Evolutionary conservation across 768 basidiomycete species (phyloP), one percentile per base, ranked within the genome.

Genomic region (Phaffia tasmanica): DNA sequence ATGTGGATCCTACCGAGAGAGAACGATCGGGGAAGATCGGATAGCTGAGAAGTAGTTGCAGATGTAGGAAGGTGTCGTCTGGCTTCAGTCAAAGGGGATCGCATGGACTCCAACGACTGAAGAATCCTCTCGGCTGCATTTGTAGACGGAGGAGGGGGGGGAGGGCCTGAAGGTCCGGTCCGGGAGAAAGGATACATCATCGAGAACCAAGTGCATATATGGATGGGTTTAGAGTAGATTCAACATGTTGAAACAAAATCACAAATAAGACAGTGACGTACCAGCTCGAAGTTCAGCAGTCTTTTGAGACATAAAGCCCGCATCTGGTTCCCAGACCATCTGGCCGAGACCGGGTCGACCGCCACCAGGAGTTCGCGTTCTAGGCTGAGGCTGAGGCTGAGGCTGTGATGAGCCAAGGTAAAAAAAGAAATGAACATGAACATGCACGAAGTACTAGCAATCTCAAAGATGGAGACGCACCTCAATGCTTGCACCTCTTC

Each of bases 291-390:
- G 53, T 23, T 63, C 62, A 46, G 55, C 30, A 3, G 53, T 63
- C n/a, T 23, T 63, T 42, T 54, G 53, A 27, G 53, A 63, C 15
- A 55, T 7, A 54, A 53, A 63, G 16, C 62, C 61, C 18, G 49
- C 48, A 19, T 62, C 61, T 50, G 61, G 61, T 51, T 62, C 49
- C 61, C 61, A 62, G 3, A 62, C 61, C 61, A 62, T 62, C 61
- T 62, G 61, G 35, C 35, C 35, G 35, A 42, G 35, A 11, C 35
- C 35, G 11, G 35, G 11, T 42, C 35, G 35, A 42, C 35, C 35
- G 18, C 61, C 61, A 25, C 61, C 25, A 29, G 61, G 53, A 27
- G 49, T 62, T 42, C 49, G 53, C 32, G 49, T 42, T 47, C 53
- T 62, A 9, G 30, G 47, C 11, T 50, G 49, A 49, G 61, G 49